Evolutionary conservation across 2,329 filamentous ascomycete genomes (phyloP), one percentile per base, ranked within the genome.

Genomic region (Fusarium sp.): DNA sequence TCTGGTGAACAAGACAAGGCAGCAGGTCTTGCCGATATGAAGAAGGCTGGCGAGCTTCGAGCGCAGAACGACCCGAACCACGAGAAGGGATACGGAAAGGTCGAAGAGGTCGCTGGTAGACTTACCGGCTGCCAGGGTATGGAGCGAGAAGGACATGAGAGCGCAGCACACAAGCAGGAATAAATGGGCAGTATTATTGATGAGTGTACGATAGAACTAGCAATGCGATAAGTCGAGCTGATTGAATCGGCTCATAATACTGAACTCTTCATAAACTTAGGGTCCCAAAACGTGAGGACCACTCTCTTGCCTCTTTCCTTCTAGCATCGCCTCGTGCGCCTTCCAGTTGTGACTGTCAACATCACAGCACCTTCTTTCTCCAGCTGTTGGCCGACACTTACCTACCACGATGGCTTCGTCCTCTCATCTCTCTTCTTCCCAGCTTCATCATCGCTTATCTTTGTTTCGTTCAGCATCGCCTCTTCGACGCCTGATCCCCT

Each of bases 51-150:
- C 66, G 86, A 90, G 73, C 81, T 86, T 60, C 85, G 91, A 28
- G 89, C 60, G 66, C 82, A 86, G 63, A 85, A 90, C 28, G 89
- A 74, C 56, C 71, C 71, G 3, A 72, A 93, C 74, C 79, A 87
- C 3, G 78, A 80, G 11, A 83, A 87, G 48, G 91, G 91, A 0
- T 90, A 87, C 62, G 92, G 92, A 41, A 89, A 87, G 77, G 85
- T 86, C 6, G 92, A 94, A 80, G 89, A 93, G 83, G 78, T 90
- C 54, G 88, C 90, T 0, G 92, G 92, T 11, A 89, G 88, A 77
- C 81, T 88, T 2, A 87, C 89, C 0, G 91, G 92, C 0, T 94
- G 92, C 73, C 89, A 92, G 80, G 92, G 92, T 0, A 93, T 94
- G 92, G 83, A 88, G 81, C 85, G 87, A 62, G 90, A 92, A 80